Evolutionary conservation across 257 asterid genomes (phyloP).

Genomic region (Fraxinus excelsior): DNA sequence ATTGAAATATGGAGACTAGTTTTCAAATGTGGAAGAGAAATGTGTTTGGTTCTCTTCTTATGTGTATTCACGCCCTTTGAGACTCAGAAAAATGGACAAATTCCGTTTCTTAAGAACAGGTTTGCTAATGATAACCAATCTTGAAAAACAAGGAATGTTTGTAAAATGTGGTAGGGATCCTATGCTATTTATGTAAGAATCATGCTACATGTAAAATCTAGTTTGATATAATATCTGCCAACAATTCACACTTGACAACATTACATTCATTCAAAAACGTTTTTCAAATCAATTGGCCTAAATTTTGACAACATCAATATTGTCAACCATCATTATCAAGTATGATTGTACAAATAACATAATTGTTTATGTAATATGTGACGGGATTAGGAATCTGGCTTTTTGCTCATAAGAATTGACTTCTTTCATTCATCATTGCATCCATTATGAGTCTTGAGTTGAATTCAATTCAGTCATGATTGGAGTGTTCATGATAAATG

Average conservation of each 20-base stretch:
- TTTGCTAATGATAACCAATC: neutral
- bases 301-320: too few species aligned
- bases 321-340: too few species aligned
- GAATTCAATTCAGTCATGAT: conserved; percentile 5
- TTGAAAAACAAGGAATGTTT: neutral
- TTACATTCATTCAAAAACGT: too few species aligned
- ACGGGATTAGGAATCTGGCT: neutral
- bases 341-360: too few species aligned
- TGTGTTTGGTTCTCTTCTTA: neutral
- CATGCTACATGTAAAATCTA: too few species aligned
- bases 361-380: neutral
- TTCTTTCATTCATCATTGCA: conserved; percentile 6
- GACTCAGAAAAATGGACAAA: too few species aligned
- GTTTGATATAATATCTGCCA: too few species aligned
- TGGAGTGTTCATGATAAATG: neutral
- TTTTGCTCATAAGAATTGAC: neutral
- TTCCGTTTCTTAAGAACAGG: too few species aligned
- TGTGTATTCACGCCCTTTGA: too few species aligned
- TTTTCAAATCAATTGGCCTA: too few species aligned
- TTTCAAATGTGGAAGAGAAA: neutral
- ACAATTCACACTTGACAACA: too few species aligned
- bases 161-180: neutral
- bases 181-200: neutral
- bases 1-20: neutral
- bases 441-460: neutral